Evolutionary conservation across 2,329 filamentous ascomycete genomes (phyloP), one percentile per base, ranked within the genome.

Genomic region (Purpureocillium takamizusanense): DNA sequence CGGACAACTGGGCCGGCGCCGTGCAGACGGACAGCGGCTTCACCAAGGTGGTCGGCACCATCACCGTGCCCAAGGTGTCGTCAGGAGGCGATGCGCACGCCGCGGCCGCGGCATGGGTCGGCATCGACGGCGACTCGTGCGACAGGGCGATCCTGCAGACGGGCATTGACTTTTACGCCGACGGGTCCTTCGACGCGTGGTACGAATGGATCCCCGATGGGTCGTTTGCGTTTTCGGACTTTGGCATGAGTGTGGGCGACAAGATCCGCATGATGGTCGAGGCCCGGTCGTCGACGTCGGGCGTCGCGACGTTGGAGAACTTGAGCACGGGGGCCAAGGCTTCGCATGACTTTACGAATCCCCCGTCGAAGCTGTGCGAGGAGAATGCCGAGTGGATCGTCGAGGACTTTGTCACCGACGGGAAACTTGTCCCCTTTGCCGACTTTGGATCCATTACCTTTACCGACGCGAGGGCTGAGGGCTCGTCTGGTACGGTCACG

Each of bases 361-460:
- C 72, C 36, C 51, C 52, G 3, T 55, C 54, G n/a, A 44, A 49
- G 13, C 64, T 78, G 12, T 72, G 67, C 49, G 63, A 74, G 49
- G 67, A 68, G 48, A 77, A 77, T 43, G 76, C 73, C 10, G 76
- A 80, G 51, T 81, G 75, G 74, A 78, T 80, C 46, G 73, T 79
- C 12, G 75, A 79, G 58, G 56, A 54, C n/a, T 59, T 59, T 42
- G 43, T 52, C 36, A 37, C 42, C 2, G 47, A 42, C 33, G 46
- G 46, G 37, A 39, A 40, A 21, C 42, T 48, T 27, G 55, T 59
- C 12, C 44, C 47, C 3, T 49, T 60, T 34, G 55, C 51, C 12
- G 27, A 60, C 45, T 60, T 59, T 38, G 56, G 50, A 34, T 47
- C 44, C 18, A 43, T 58, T 16, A 47, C 45, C 10, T 55, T 56